Evolutionary conservation across 140 eudicot genomes (phyloP).

Genomic region (Flaveria floridana): DNA sequence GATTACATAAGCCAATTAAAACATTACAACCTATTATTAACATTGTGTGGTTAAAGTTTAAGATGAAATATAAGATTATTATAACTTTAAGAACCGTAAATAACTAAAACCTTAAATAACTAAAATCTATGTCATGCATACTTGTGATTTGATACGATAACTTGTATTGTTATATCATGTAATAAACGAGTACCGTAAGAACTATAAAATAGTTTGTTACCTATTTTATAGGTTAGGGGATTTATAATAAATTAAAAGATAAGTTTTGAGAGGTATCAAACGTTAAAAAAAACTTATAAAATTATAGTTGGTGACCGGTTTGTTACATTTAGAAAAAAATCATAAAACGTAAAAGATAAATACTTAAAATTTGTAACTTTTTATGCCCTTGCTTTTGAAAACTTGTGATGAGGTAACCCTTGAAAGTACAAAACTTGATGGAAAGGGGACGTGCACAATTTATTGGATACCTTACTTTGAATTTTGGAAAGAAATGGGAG

Average conservation of each 20-base stretch:
- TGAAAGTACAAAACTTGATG: constrained; percentile 21
- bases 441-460: constrained; percentile 27
- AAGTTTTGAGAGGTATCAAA: neutral
- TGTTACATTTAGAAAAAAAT: neutral
- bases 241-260: no score
- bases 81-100: no score
- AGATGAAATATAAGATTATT: no score
- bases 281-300: neutral
- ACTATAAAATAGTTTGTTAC: no score
- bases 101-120: no score
- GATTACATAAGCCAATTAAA: neutral
- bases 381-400: constrained; percentile 16
- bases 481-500: constrained; percentile 24
- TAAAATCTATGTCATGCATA: no score
- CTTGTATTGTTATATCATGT: neutral
- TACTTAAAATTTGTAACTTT: neutral
- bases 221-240: no score
- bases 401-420: constrained; percentile 27
- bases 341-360: neutral
- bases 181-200: no score
- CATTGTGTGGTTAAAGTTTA: no score
- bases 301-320: neutral
- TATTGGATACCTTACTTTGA: constrained; percentile 41
- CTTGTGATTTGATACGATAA: no score
- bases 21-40: no score